Evolutionary conservation across 2,329 filamentous ascomycete species (phyloP).

Genomic region (Colletotrichum tamarilloi): DNA sequence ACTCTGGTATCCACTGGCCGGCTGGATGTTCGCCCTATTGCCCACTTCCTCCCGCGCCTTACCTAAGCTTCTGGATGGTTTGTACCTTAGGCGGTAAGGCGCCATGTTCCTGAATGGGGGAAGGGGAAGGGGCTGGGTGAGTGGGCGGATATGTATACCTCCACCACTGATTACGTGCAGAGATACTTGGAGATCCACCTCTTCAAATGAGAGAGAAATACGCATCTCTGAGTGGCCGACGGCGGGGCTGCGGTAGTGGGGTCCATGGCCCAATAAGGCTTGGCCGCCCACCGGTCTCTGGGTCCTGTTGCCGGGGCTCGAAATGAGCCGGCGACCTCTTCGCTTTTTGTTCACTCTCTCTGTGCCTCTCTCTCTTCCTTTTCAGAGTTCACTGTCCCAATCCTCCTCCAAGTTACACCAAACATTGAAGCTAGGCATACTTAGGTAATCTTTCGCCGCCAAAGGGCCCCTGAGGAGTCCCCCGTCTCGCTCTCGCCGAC

Average conservation of each 20-base stretch:
- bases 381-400: not conserved
- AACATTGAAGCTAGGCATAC: not conserved
- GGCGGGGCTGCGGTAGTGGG: not conserved
- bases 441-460: not conserved
- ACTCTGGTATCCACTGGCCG: not conserved
- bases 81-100: constrained; percentile 7
- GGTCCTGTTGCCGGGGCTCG: constrained; percentile 7
- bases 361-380: not conserved
- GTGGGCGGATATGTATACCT: not conserved
- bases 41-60: not conserved
- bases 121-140: not conserved
- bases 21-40: not conserved
- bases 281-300: constrained; percentile 12
- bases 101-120: not conserved
- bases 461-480: not conserved
- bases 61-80: not conserved
- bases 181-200: constrained; percentile 9
- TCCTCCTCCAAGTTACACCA: no score
- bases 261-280: constrained; percentile 17
- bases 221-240: constrained; percentile 10
- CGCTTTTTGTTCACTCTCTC: not conserved
- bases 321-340: constrained; percentile 15
- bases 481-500: not conserved
- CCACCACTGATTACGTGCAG: not conserved
- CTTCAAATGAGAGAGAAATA: constrained; percentile 3